Percentiles rank a stretch among this genome's conserved stretches.
Evolutionary conservation across 208 protist genomes (phyloP).

Genomic region (Trypanosoma rangeli): DNA sequence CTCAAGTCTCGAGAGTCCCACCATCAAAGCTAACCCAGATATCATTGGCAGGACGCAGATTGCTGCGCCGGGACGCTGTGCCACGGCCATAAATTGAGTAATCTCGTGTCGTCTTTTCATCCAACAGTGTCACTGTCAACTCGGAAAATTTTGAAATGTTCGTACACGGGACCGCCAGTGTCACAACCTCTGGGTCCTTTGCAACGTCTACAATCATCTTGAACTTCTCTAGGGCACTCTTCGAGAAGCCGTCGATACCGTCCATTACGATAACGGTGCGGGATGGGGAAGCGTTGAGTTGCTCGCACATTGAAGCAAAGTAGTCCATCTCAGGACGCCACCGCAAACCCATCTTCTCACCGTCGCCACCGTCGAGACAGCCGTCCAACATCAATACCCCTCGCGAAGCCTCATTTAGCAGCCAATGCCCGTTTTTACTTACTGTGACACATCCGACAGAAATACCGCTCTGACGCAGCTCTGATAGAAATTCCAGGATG

Average conservation of each 20-base stretch:
- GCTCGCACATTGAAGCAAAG: slow-evolving; percentile 68
- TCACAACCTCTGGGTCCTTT: slow-evolving; percentile 40
- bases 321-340: slow-evolving; percentile 88
- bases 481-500: slow-evolving; percentile 57
- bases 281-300: slow-evolving; percentile 51
- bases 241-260: slow-evolving; percentile 77
- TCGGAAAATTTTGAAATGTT: slow-evolving; percentile 42
- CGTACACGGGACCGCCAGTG: slow-evolving; percentile 41
- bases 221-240: slow-evolving; percentile 73
- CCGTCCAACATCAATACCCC: slow-evolving; percentile 62
- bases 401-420: slow-evolving; percentile 63
- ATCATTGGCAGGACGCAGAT: not conserved
- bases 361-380: slow-evolving; percentile 78
- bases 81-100: not conserved
- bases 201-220: slow-evolving; percentile 76
- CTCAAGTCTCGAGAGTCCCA: not conserved
- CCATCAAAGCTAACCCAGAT: not conserved
- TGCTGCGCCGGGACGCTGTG: not conserved
- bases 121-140: slow-evolving; percentile 57
- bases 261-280: slow-evolving; percentile 84
- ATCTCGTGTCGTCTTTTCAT: slow-evolving; percentile 19
- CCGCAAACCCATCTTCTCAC: slow-evolving; percentile 47
- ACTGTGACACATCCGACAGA: slow-evolving; percentile 78
- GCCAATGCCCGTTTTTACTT: slow-evolving; percentile 81
- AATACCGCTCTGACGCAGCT: slow-evolving; percentile 76